Conservation (phyloP, 148 eudicot species). For the Amaranthus hypochondriacus region DNA sequence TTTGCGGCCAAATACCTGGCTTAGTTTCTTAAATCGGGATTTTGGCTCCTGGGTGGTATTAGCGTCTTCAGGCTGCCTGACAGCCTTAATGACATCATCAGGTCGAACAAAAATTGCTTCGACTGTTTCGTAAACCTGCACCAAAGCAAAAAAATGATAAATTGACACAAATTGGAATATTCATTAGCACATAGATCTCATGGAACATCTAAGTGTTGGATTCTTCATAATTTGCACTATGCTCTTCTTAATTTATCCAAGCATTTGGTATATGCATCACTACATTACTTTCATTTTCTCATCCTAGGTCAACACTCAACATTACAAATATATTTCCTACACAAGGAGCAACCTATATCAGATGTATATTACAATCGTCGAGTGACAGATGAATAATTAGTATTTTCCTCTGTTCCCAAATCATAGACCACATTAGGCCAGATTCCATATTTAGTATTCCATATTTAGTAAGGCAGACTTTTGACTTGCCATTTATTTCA, state of each 20-base stretch:
- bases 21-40: slow-evolving; percentile 58
- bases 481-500: no score
- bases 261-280: background rate
- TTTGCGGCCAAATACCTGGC: slow-evolving; percentile 60
- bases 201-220: no score
- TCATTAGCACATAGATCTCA: no score
- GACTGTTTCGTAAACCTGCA: slow-evolving; percentile 84
- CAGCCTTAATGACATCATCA: slow-evolving; percentile 47
- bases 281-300: no score
- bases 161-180: no score
- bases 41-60: slow-evolving; percentile 39
- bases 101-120: slow-evolving; percentile 67
- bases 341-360: background rate
- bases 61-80: slow-evolving; percentile 54
- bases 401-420: no score
- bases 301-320: background rate
- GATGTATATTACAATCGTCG: background rate
- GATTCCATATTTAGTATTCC: no score
- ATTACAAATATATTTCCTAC: background rate
- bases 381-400: background rate
- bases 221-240: no score
- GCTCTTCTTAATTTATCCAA: no score
- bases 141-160: background rate
- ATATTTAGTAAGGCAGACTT: no score
- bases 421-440: no score